These are phyloP conservation scores for Exophiala lecanii-corni DNA, from an alignment of 2,329 filamentous ascomycete genomes.

Conservation along the genomic window DNA sequence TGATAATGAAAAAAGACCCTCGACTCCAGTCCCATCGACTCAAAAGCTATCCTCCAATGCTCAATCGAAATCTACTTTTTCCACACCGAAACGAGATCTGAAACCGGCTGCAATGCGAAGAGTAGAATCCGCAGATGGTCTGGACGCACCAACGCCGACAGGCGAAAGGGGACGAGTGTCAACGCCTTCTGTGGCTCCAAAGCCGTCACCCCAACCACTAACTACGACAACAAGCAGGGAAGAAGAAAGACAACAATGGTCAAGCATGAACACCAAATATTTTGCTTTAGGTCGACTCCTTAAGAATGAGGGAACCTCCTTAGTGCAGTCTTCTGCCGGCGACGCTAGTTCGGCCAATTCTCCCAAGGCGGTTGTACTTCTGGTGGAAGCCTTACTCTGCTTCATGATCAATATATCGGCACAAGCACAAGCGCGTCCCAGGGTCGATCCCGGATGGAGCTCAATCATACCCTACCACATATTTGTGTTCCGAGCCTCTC, in stretches of 20 bases:
- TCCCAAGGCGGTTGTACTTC: conserved; percentile 15
- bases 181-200: conserved; percentile 26
- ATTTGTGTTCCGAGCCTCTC: conserved; percentile 38
- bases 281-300: conserved; percentile 41
- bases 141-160: conserved; percentile 38
- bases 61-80: conserved; percentile 28
- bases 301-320: conserved; percentile 39
- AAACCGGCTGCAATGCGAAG: conserved; percentile 36
- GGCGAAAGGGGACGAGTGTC: conserved; percentile 26
- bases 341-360: conserved; percentile 30
- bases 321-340: conserved; percentile 25
- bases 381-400: conserved; percentile 43
- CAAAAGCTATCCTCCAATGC: conserved; percentile 32
- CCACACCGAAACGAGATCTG: conserved; percentile 42
- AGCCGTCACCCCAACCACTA: conserved; percentile 21
- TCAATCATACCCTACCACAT: conserved; percentile 45
- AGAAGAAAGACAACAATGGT: conserved; percentile 40
- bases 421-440: conserved; percentile 37
- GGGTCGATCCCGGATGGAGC: conserved; percentile 41
- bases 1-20: conserved; percentile 29
- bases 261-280: conserved; percentile 40
- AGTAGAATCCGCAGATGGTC: conserved; percentile 34
- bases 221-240: conserved; percentile 26
- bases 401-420: conserved; percentile 45
- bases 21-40: conserved; percentile 33